Base-by-base conservation (phyloP, 148 eudicot genomes). In the Rhododendron kiyosumense region DNA sequence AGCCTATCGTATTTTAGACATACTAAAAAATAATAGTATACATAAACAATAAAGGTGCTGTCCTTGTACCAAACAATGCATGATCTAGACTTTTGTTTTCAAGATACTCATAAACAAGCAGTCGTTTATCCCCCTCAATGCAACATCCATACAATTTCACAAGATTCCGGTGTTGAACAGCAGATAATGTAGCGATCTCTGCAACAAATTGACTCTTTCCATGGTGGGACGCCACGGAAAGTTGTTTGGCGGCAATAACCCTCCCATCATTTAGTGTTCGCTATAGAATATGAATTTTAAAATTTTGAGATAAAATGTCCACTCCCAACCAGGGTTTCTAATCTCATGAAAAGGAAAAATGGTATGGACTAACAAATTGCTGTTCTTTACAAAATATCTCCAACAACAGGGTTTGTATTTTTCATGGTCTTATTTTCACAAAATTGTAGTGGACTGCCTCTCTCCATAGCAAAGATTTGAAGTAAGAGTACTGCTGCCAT, bases 71-170 rank as follows among this genome's bases (percentile, higher is more conserved):
- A n/a, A n/a, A n/a, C n/a, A n/a, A n/a, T n/a, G n/a, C n/a, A n/a
- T 46, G 93, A 90, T 96, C 99, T 76, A 96, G 97, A 91, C 97
- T 94, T 90, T 89, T 94, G 90, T 96, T 96, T 85, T 91, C 96
- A 73, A 91, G 91, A 90, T 92, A 96, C 90, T 96, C 99, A 13
- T 96, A 96, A 26, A 95, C 99, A 81, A 96, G 95, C 83, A 96
- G 86, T 30, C 94, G 90, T 49, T 93, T 94, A 34, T 89, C 92
- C 81, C 97, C 96, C 67, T 96, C 98, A 63, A 96, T 90, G 92
- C 98, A 95, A 86, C 98, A 96, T 86, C 98, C 98, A 84, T 95
- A 91, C 46, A 96, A 83, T 85, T 91, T 94, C 32, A 32, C 32
- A 32, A 32, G 32, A 32, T 32, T 32, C 32, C 32, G 32, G 32